These are phyloP conservation scores for Pseudocercospora pini-densiflorae DNA, from an alignment of 2,329 filamentous ascomycete species.

Conservation along the genomic window DNA sequence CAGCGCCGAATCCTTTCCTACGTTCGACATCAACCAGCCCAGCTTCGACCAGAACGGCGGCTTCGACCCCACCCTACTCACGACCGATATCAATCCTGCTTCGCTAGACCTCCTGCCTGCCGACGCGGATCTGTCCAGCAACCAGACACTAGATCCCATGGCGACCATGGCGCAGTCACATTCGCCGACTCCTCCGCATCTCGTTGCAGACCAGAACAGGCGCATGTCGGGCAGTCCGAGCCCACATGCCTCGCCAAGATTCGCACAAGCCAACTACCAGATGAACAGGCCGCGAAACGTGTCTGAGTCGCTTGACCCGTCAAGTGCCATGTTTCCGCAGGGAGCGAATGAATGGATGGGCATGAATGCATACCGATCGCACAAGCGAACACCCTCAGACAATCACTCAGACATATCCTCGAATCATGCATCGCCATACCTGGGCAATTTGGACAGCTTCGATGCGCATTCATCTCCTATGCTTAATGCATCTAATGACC, in stretches of 20 bases:
- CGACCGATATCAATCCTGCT: slow-evolving; percentile 49
- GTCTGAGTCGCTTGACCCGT: slow-evolving; percentile 61
- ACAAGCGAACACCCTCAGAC: slow-evolving; percentile 85
- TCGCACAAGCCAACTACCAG: slow-evolving; percentile 55
- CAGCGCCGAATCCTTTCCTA: slow-evolving; percentile 58
- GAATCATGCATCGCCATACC: slow-evolving; percentile 79
- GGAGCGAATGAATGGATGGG: slow-evolving; percentile 62
- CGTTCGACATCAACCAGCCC: slow-evolving; percentile 57
- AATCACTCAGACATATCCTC: slow-evolving; percentile 81
- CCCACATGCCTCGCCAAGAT: slow-evolving; percentile 58
- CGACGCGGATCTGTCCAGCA: slow-evolving; percentile 50
- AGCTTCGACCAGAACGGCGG: slow-evolving; percentile 59
- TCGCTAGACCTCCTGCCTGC: slow-evolving; percentile 48
- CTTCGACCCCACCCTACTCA: slow-evolving; percentile 64
- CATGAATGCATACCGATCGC: slow-evolving; percentile 71
- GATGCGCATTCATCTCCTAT: slow-evolving; percentile 81
- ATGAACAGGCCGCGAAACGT: slow-evolving; percentile 62
- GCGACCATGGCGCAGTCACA: slow-evolving; percentile 54
- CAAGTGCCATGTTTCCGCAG: slow-evolving; percentile 62
- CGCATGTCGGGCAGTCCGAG: slow-evolving; percentile 59
- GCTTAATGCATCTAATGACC: slow-evolving; percentile 70
- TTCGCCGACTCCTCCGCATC: slow-evolving; percentile 60
- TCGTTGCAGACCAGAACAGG: slow-evolving; percentile 58
- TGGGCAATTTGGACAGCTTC: slow-evolving; percentile 78
- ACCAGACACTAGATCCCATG: slow-evolving; percentile 54